phyloP scores from a whole-genome alignment of 2,329 filamentous ascomycete species.

The Arthroderma sp. region DNA sequence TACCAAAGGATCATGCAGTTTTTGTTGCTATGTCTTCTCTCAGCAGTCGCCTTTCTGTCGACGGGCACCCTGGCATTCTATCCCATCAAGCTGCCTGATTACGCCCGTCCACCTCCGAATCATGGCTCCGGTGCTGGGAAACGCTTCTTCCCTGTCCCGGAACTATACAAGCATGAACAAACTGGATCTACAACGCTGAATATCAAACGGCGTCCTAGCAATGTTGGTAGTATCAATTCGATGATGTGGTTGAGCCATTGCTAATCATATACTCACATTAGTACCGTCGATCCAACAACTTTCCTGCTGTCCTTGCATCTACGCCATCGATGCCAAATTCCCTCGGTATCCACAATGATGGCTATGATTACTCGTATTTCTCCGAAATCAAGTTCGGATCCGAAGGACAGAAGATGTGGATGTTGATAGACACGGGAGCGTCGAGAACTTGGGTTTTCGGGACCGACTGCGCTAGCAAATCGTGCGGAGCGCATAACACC shows the following conservation, averaged over 20 bases:
- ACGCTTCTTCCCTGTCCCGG: slow-evolving; percentile 11
- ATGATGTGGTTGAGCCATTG: not conserved
- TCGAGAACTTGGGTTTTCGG: slow-evolving; percentile 76
- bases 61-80: slow-evolving; percentile 33
- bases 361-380: slow-evolving; percentile 45
- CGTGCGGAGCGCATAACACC: slow-evolving; percentile 58
- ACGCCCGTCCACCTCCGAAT: slow-evolving; percentile 6
- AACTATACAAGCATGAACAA: slow-evolving; percentile 6
- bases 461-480: slow-evolving; percentile 50
- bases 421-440: slow-evolving; percentile 45
- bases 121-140: slow-evolving; percentile 9
- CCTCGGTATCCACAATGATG: slow-evolving; percentile 43
- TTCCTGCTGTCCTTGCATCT: slow-evolving; percentile 33
- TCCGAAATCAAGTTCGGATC: slow-evolving; percentile 40
- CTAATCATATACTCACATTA: slow-evolving; percentile 15
- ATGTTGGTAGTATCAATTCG: slow-evolving; percentile 12
- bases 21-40: slow-evolving; percentile 25
- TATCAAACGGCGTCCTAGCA: slow-evolving; percentile 26
- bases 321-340: slow-evolving; percentile 35
- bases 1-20: slow-evolving; percentile 26
- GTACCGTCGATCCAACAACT: slow-evolving; percentile 38
- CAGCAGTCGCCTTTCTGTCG: slow-evolving; percentile 21
- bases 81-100: slow-evolving; percentile 23
- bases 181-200: slow-evolving; percentile 24
- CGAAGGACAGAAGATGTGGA: slow-evolving; percentile 39